Conservation (phyloP, 352 stramenopile genomes). For the Globisporangium abappressorium region DNA sequence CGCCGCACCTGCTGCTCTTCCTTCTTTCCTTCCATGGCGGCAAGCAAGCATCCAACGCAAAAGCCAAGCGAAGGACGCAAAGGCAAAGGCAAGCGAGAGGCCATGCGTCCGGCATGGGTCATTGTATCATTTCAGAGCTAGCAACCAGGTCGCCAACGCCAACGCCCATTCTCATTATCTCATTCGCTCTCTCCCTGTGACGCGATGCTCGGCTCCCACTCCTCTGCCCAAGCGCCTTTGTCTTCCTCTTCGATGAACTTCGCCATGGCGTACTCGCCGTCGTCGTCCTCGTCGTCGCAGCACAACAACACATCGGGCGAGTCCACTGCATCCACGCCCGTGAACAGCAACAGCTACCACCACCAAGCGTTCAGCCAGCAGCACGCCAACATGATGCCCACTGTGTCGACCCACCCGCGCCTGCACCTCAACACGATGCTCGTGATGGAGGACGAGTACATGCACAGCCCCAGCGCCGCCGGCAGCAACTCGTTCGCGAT, state of each 20-base stretch:
- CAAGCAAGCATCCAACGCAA: background rate
- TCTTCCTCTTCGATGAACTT: slow-evolving; percentile 5
- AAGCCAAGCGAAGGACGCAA: background rate
- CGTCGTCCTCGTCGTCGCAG: background rate
- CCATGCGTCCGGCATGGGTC: slow-evolving; percentile 5
- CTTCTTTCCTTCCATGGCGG: background rate
- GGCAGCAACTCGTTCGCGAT: slow-evolving; percentile 20
- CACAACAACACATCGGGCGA: slow-evolving; percentile 13
- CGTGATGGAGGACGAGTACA: slow-evolving; percentile 36
- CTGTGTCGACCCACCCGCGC: slow-evolving; percentile 7
- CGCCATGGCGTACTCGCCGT: background rate
- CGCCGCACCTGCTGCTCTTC: background rate
- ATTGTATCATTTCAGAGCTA: slow-evolving; percentile 35
- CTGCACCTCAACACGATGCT: slow-evolving; percentile 32
- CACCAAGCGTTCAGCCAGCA: slow-evolving; percentile 7
- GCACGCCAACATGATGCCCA: background rate
- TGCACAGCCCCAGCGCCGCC: slow-evolving; percentile 24
- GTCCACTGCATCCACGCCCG: slow-evolving; percentile 9
- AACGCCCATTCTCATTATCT: background rate
- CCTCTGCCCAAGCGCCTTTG: background rate
- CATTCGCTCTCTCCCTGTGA: background rate
- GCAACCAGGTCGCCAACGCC: slow-evolving; percentile 2
- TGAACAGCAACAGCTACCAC: background rate
- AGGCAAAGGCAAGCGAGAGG: background rate
- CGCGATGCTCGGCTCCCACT: background rate